These are phyloP conservation scores for Septoria petroselini DNA, from an alignment of 2,329 filamentous ascomycete genomes.

Conservation along the genomic window DNA sequence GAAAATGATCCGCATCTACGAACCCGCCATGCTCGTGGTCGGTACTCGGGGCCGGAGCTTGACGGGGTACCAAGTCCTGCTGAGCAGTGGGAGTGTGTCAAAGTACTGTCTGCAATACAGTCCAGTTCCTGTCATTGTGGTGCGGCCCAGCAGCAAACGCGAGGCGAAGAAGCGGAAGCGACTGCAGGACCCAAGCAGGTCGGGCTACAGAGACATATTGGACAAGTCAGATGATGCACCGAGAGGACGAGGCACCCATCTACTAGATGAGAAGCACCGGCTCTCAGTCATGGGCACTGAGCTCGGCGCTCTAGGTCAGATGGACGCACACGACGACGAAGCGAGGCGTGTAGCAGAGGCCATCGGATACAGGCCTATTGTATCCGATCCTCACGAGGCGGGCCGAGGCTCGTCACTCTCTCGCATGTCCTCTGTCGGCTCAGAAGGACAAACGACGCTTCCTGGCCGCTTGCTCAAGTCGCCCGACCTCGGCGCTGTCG, in stretches of 20 bases:
- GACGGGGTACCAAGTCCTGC: conserved; percentile 78
- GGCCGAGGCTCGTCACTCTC: conserved; percentile 32
- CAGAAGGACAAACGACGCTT: conserved; percentile 46
- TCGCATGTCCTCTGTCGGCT: conserved; percentile 30
- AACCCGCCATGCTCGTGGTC: conserved; percentile 86
- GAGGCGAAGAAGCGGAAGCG: conserved; percentile 88
- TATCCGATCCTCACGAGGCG: conserved; percentile 12
- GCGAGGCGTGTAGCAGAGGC: conserved; percentile 43
- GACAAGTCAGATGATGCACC: conserved; percentile 54
- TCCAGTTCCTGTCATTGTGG: conserved; percentile 88
- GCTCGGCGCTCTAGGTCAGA: conserved; percentile 34
- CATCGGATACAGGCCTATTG: conserved; percentile 33
- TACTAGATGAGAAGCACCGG: conserved; percentile 52
- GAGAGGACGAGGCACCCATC: conserved; percentile 48
- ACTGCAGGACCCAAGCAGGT: conserved; percentile 68
- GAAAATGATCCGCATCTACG: conserved; percentile 85
- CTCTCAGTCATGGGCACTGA: conserved; percentile 45
- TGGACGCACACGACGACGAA: conserved; percentile 37
- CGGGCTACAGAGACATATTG: conserved; percentile 75
- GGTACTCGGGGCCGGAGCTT: conserved; percentile 82
- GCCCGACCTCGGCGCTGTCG: conserved; percentile 34
- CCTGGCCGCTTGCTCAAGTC: conserved; percentile 42
- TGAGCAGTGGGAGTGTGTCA: conserved; percentile 77
- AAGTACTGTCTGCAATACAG: conserved; percentile 95
- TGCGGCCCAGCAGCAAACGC: conserved; percentile 80